Evolutionary conservation across 805 yeast species (phyloP).

Genomic region (Yamadazyma phyllophila): DNA sequence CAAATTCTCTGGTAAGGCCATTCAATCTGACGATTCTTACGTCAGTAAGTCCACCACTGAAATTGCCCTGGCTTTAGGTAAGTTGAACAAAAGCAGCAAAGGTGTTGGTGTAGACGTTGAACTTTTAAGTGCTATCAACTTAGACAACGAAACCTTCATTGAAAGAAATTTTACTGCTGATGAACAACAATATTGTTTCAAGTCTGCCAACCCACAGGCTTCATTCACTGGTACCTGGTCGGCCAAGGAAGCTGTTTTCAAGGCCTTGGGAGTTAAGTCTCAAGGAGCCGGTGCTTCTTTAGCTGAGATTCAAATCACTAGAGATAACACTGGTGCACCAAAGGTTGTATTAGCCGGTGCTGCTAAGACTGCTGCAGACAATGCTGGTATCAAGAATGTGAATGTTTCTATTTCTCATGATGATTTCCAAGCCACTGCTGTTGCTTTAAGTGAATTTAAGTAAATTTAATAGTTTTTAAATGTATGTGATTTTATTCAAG

Average conservation of each 20-base stretch:
- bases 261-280: slow-evolving; percentile 83
- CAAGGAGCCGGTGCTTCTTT: slow-evolving; percentile 95
- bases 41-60: slow-evolving; percentile 49
- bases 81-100: slow-evolving; percentile 55
- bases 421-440: slow-evolving; percentile 96
- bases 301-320: slow-evolving; percentile 82
- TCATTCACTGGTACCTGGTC: slow-evolving; percentile 98
- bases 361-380: slow-evolving; percentile 71
- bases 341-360: slow-evolving; percentile 70
- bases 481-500: not conserved
- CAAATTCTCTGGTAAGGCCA: slow-evolving; percentile 46
- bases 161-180: slow-evolving; percentile 85
- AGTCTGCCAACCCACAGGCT: slow-evolving; percentile 76
- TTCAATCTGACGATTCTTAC: slow-evolving; percentile 47
- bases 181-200: slow-evolving; percentile 76
- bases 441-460: slow-evolving; percentile 70
- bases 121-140: slow-evolving; percentile 73
- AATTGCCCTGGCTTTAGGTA: slow-evolving; percentile 62
- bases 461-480: no score
- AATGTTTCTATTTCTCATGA: slow-evolving; percentile 94
- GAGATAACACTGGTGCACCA: slow-evolving; percentile 78
- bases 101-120: slow-evolving; percentile 98
- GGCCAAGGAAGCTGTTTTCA: slow-evolving; percentile 98
- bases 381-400: slow-evolving; percentile 66
- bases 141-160: slow-evolving; percentile 86